Evolutionary conservation across 768 basidiomycete genomes (phyloP).

Genomic region (Lactifluus subvellereus): DNA sequence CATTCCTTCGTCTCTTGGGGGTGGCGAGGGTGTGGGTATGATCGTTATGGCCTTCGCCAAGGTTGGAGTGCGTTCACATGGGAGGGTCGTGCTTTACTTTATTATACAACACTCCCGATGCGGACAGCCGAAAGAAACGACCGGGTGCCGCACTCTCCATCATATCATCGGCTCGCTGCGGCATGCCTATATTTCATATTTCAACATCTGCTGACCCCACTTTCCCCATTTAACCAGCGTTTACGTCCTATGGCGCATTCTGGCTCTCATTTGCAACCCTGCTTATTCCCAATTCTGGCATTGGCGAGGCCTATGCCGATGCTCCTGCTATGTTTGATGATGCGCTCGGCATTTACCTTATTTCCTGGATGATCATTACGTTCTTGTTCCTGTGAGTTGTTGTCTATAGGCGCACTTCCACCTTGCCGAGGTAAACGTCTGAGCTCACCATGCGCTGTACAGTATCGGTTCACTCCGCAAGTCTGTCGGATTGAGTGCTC

Average conservation of each 20-base stretch:
- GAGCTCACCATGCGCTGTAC: not conserved
- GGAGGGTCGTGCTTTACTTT: not conserved
- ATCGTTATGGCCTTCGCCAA: not conserved
- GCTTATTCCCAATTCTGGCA: slow-evolving; percentile 62
- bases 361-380: slow-evolving; percentile 70
- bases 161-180: not conserved
- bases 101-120: too few relatives aligned
- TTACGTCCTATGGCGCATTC: slow-evolving; percentile 80
- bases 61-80: not conserved
- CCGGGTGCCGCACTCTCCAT: too few relatives aligned
- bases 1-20: not conserved
- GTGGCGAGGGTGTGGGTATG: too few relatives aligned
- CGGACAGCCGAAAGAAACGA: too few relatives aligned
- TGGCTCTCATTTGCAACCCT: slow-evolving; percentile 82
- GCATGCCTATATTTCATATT: not conserved
- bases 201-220: not conserved
- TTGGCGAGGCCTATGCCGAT: slow-evolving; percentile 45
- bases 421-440: not conserved
- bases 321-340: slow-evolving; percentile 37
- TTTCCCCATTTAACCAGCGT: slow-evolving; percentile 44
- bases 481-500: slow-evolving; percentile 42
- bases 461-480: slow-evolving; percentile 47
- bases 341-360: slow-evolving; percentile 70
- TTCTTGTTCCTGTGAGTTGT: slow-evolving; percentile 56
- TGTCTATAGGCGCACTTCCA: not conserved